Evolutionary conservation across 2,329 filamentous ascomycete genomes (phyloP).

Genomic region (Claviceps sp.): DNA sequence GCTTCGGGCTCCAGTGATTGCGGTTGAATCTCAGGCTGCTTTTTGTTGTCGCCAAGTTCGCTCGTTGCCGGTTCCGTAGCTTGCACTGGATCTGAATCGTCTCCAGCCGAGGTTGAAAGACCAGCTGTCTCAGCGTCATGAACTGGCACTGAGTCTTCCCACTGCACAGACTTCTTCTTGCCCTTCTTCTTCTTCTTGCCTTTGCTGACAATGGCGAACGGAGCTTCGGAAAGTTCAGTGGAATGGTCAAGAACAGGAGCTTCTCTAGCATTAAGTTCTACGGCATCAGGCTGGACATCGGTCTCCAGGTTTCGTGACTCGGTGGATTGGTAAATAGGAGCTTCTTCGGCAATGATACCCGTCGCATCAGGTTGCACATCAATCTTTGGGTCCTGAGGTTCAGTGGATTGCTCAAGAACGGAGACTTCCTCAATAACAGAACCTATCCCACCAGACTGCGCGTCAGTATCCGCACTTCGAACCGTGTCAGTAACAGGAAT

Average conservation of each 20-base stretch:
- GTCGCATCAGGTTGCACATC: background rate
- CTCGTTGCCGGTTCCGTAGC: background rate
- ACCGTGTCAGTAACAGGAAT: background rate
- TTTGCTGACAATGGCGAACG: background rate
- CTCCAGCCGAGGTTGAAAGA: background rate
- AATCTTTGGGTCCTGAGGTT: background rate
- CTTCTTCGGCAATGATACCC: background rate
- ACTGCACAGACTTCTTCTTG: constrained; percentile 10
- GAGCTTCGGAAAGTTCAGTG: background rate
- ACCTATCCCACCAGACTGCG: background rate
- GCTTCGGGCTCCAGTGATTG: constrained; percentile 8
- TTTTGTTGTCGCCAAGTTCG: background rate
- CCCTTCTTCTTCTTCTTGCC: constrained; percentile 8
- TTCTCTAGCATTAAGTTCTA: background rate
- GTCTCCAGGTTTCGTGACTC: background rate
- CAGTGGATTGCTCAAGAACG: background rate
- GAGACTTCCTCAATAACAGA: background rate
- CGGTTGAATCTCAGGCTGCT: constrained; percentile 1
- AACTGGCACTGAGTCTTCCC: constrained; percentile 7
- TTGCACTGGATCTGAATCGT: background rate
- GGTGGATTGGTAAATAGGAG: background rate
- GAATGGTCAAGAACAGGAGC: background rate
- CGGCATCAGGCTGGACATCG: background rate
- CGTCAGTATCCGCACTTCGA: background rate
- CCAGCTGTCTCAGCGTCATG: background rate